Conservation (phyloP, 2,329 filamentous ascomycete species). For the Aphanoascus verrucosus region DNA sequence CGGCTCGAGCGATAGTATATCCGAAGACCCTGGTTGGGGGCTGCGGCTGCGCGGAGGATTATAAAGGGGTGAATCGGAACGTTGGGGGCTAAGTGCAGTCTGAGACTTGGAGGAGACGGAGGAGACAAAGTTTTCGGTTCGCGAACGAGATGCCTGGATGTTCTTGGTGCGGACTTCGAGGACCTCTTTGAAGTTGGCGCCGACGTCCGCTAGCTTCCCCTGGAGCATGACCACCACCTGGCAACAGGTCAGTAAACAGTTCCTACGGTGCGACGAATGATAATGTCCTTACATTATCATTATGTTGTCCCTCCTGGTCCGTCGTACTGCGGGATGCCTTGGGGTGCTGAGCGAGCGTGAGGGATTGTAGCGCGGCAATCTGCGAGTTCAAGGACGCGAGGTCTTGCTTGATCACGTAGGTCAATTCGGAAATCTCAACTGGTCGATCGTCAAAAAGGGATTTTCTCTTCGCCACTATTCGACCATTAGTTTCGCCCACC, state of each 20-base stretch:
- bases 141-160: conserved; percentile 81
- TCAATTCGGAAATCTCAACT: conserved; percentile 93
- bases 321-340: conserved; percentile 38
- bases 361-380: conserved; percentile 68
- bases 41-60: conserved; percentile 61
- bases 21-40: conserved; percentile 48
- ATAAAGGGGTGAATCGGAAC: conserved; percentile 78
- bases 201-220: conserved; percentile 83
- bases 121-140: conserved; percentile 94
- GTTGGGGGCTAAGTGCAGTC: conserved; percentile 50
- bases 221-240: conserved; percentile 73
- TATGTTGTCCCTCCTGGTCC: conserved; percentile 86
- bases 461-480: conserved; percentile 76
- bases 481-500: background rate
- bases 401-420: conserved; percentile 96
- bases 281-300: conserved; percentile 62
- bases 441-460: conserved; percentile 95
- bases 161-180: conserved; percentile 95
- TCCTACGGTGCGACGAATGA: background rate
- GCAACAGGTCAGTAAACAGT: conserved; percentile 10
- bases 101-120: conserved; percentile 71
- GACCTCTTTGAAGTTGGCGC: conserved; percentile 93
- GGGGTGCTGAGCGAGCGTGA: conserved; percentile 68
- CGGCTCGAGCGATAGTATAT: conserved; percentile 75
- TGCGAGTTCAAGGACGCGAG: conserved; percentile 75